phyloP scores from a whole-genome alignment of 371 early-diverging fungal genomes.

The Mortierella sp. region DNA sequence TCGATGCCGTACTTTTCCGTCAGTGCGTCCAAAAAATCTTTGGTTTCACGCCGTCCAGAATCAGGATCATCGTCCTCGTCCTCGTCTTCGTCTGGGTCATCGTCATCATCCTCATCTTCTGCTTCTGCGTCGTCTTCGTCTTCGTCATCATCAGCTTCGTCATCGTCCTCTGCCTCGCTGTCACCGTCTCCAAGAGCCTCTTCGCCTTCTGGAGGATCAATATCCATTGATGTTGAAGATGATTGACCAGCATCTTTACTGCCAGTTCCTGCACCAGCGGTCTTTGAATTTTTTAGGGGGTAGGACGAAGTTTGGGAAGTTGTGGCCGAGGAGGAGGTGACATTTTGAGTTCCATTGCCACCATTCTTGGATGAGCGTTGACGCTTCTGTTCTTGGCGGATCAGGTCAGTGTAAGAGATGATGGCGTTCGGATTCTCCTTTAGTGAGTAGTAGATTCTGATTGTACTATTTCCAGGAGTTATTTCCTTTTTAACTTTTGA shows the following conservation, averaged over 20 bases:
- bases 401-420: slow-evolving; percentile 49
- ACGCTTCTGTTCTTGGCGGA: slow-evolving; percentile 43
- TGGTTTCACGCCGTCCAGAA: slow-evolving; percentile 20
- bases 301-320: background rate
- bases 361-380: slow-evolving; percentile 20
- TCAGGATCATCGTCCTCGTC: slow-evolving; percentile 41
- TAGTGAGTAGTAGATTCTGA: slow-evolving; percentile 45
- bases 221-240: slow-evolving; percentile 33
- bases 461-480: slow-evolving; percentile 11
- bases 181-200: slow-evolving; percentile 30
- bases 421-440: slow-evolving; percentile 53
- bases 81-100: slow-evolving; percentile 36
- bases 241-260: slow-evolving; percentile 2
- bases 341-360: slow-evolving; percentile 8
- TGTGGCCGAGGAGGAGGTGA: background rate
- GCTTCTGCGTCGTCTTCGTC: slow-evolving; percentile 34
- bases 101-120: slow-evolving; percentile 44
- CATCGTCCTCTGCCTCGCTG: slow-evolving; percentile 43
- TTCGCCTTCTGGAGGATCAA: slow-evolving; percentile 42
- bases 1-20: slow-evolving; percentile 42
- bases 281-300: slow-evolving; percentile 36
- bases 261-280: slow-evolving; percentile 21
- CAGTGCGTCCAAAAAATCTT: slow-evolving; percentile 39
- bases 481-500: slow-evolving; percentile 13
- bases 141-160: slow-evolving; percentile 37